Base-by-base conservation (phyloP, 306 rosid species). In the Dryas octopetala region DNA sequence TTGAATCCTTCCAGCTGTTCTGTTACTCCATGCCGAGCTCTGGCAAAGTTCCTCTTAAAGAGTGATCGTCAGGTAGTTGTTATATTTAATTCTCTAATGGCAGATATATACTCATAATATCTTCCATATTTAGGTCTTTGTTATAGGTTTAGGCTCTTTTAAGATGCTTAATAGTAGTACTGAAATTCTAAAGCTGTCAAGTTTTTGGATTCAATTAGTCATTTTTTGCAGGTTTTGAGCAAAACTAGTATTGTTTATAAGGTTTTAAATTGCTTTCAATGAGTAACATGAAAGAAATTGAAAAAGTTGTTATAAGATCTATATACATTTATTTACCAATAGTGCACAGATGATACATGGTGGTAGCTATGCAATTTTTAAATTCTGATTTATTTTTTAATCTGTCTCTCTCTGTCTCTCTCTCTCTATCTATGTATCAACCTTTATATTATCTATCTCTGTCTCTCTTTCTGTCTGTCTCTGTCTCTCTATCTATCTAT, bases 31-130 rank as follows among this genome's bases (percentile, higher is more conserved):
- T 91, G 96, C 76, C 91, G 89, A 72, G 81, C 90, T 74, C 86
- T 94, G 65, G 97, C 98, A 44, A 94, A 90, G 86, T 77, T 71
- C 74, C 95, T 94, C 68, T 82, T 94, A 64, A 94, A 94, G 86
- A 82, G 80, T 85, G 98, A 94, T 80, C 83, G 98, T 32, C 93
- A 90, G 95, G 98, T 94, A 86, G 44, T 76, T 71, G 67, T 59
- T 73, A n/a, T 58, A 10, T 50, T 78, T 23, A 41, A 77, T 9
- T 43, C 46, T 23, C 41, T 48, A 61, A 5, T 46, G 40, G 14
- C 23, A 38, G 47, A 61, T 40, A 19, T 44, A 41, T n/a, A 17
- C 53, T 16, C 23, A 32, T 15, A 1, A 23, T 59, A 26, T 19
- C 26, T 60, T 46, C 51, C 15, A 45, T 38, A 28, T 45, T 53